Conservation (phyloP, 208 protist species). For the Leishmania mexicana region DNA sequence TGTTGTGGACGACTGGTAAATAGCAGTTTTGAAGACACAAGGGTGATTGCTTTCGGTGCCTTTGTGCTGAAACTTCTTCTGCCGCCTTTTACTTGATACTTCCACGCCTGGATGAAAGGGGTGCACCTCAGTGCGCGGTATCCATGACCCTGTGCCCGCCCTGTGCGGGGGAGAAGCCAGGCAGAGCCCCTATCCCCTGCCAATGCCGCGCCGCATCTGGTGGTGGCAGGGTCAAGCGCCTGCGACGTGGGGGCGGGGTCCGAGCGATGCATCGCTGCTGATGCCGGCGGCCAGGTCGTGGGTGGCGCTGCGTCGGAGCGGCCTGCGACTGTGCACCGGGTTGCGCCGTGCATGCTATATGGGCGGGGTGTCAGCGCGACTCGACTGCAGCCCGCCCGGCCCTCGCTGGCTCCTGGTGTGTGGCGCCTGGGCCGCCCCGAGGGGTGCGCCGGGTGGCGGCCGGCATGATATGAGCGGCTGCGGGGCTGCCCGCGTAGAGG, state of each 20-base stretch:
- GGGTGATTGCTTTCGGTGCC: background rate
- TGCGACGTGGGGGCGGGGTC: background rate
- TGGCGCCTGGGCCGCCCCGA: no score
- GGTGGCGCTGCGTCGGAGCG: background rate
- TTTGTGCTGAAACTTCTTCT: background rate
- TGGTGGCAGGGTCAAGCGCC: background rate
- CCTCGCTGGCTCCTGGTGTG: background rate
- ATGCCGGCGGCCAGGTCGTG: background rate
- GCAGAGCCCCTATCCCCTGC: no score
- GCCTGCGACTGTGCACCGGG: background rate
- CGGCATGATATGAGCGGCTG: background rate
- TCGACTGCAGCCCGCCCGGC: background rate
- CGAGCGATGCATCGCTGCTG: background rate
- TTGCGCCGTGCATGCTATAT: background rate
- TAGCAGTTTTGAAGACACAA: background rate
- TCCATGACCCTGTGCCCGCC: background rate
- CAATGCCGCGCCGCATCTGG: background rate
- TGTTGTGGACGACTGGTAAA: conserved; percentile 92
- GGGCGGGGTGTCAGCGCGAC: background rate
- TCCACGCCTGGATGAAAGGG: background rate
- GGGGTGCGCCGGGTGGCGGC: background rate
- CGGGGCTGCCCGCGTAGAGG: no score
- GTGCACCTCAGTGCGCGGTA: background rate
- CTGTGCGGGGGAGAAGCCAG: background rate
- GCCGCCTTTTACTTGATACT: background rate